phyloP scores from a whole-genome alignment of 257 asterid genomes.

The Mentha longifolia region DNA sequence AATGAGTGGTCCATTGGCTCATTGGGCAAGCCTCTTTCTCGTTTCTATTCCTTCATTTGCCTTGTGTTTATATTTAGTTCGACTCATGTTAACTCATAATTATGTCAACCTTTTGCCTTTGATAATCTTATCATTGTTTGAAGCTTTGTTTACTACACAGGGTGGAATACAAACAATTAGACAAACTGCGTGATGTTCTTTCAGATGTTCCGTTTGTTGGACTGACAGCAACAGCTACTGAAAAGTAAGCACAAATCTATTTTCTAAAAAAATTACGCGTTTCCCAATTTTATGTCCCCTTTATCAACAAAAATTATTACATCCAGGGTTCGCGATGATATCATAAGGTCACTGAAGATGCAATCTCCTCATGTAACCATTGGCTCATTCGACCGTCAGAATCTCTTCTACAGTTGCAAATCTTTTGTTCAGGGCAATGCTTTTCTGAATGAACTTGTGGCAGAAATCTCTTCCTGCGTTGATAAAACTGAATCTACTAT shows the following conservation, averaged over 20 bases:
- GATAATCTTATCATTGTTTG: conserved; percentile 24
- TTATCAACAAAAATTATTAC: conserved; percentile 1
- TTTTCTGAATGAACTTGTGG: conserved; percentile 69
- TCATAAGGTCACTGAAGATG: conserved; percentile 72
- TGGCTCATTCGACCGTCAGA: conserved; percentile 93
- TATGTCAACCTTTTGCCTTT: conserved; percentile 8
- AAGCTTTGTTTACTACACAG: conserved; percentile 49
- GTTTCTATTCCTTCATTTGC: conserved; percentile 19
- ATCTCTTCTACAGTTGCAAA: conserved; percentile 83
- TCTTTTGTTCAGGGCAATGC: conserved; percentile 57
- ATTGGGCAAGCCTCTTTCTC: conserved; percentile 1
- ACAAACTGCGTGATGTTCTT: conserved; percentile 74
- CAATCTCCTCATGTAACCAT: conserved; percentile 66
- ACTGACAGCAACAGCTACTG: conserved; percentile 96
- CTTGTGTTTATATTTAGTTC: conserved; percentile 12
- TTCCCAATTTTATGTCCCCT: conserved; percentile 3
- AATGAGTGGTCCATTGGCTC: conserved; percentile 5
- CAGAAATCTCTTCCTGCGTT: conserved; percentile 56
- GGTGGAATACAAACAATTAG: conserved; percentile 85
- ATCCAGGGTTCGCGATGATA: conserved; percentile 81
- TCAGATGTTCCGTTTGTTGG: conserved; percentile 77
- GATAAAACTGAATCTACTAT: conserved; percentile 65
- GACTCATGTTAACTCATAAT: neutral
- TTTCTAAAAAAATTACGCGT: conserved; percentile 2
- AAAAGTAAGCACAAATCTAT: conserved; percentile 60